Evolutionary conservation across 805 yeast genomes (phyloP).

Genomic region (Komagataella phaffii): DNA sequence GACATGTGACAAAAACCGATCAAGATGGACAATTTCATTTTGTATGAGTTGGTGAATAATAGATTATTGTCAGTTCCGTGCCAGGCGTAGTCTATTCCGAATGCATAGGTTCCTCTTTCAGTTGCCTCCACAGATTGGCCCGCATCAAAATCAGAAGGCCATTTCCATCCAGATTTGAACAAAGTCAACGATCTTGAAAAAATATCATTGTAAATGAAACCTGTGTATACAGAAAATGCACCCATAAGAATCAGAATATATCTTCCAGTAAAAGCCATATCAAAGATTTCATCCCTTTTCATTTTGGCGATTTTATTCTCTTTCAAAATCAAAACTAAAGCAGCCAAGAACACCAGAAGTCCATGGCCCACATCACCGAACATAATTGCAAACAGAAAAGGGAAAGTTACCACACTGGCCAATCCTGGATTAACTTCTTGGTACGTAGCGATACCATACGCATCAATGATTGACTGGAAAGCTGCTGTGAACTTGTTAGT

Average conservation of each 20-base stretch:
- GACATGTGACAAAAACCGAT: slow-evolving; percentile 72
- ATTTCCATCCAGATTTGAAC: slow-evolving; percentile 61
- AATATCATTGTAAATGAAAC: slow-evolving; percentile 58
- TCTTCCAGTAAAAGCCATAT: slow-evolving; percentile 64
- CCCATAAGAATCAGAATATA: slow-evolving; percentile 64
- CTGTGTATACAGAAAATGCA: slow-evolving; percentile 58
- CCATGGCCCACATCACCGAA: slow-evolving; percentile 79
- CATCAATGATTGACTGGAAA: slow-evolving; percentile 59
- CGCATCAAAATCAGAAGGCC: slow-evolving; percentile 38
- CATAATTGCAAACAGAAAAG: slow-evolving; percentile 76
- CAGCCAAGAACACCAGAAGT: slow-evolving; percentile 43
- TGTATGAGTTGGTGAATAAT: slow-evolving; percentile 58
- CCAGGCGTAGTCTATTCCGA: slow-evolving; percentile 67
- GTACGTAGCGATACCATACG: slow-evolving; percentile 68
- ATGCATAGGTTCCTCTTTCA: slow-evolving; percentile 36
- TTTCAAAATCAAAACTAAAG: slow-evolving; percentile 36
- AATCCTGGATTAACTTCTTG: slow-evolving; percentile 67
- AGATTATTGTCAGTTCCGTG: slow-evolving; percentile 69
- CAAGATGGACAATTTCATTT: slow-evolving; percentile 63
- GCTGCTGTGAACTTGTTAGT: slow-evolving; percentile 59
- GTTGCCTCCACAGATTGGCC: slow-evolving; percentile 35
- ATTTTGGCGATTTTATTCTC: slow-evolving; percentile 38
- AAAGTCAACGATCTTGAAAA: slow-evolving; percentile 58
- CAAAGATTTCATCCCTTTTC: slow-evolving; percentile 63
- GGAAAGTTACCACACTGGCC: slow-evolving; percentile 64